A percentile compares a stretch with the other conserved stretches of the same genome.
Evolutionary conservation across 1,284 basidiomycete species (phyloP).

Genomic region (Fomitopsis palustris): DNA sequence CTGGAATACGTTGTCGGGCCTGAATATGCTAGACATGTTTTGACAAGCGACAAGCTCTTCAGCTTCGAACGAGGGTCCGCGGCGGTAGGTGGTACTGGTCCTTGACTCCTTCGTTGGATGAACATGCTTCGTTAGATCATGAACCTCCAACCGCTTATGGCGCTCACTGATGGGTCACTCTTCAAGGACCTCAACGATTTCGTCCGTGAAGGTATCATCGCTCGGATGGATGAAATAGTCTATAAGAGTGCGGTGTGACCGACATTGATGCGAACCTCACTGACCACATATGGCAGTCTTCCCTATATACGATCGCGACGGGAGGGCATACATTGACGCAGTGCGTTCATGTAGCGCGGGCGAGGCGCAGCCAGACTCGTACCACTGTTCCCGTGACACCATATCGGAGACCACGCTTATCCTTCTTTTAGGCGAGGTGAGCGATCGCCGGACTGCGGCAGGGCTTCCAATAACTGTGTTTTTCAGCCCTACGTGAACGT

Average conservation of each 20-base stretch:
- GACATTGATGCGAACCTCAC: neutral
- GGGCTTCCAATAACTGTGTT: neutral
- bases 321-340: conserved; percentile 14
- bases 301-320: conserved; percentile 20
- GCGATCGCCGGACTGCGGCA: neutral
- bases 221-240: conserved; percentile 21
- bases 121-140: conserved; percentile 15
- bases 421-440: conserved; percentile 30
- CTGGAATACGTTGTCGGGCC: conserved; percentile 33
- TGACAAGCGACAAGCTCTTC: conserved; percentile 29
- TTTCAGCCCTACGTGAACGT: conserved; percentile 25
- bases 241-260: conserved; percentile 13
- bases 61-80: conserved; percentile 34
- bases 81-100: conserved; percentile 17
- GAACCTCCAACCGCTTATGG: conserved; percentile 24
- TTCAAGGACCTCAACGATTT: conserved; percentile 21
- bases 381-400: conserved; percentile 18
- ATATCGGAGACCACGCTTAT: conserved; percentile 29
- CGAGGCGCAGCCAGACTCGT: conserved; percentile 13
- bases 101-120: conserved; percentile 13
- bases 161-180: conserved; percentile 16
- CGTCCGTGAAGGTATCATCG: conserved; percentile 21
- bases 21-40: conserved; percentile 23
- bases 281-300: conserved; percentile 9
- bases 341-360: conserved; percentile 10